Evolutionary conservation across 257 asterid species (phyloP), one percentile per base, ranked within the genome.

Genomic region (Nicotiana paniculata): DNA sequence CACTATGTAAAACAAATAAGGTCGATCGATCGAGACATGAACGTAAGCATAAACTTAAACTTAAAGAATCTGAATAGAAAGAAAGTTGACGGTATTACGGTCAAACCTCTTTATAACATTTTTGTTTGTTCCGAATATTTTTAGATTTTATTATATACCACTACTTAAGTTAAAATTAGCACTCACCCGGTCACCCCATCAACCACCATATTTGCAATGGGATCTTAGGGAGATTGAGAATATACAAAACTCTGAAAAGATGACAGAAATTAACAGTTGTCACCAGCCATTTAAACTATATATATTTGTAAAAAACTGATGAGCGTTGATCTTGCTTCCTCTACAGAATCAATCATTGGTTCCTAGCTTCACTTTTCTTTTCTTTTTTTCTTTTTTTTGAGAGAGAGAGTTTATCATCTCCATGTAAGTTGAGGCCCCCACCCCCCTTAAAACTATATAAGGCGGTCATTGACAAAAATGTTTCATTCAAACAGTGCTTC

Each of bases 251-350:
- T 58, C 78, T 77, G 70, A 85, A 87, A 77, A 81, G 82, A 88
- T 88, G 93, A 91, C 90, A 88, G 57, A 81, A 84, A 85, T 90
- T 77, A 85, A 66, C 51, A 32, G 96, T 93, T 92, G 98, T 90
- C 91, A 86, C 91, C 93, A 85, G 88, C 86, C 64, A 87, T 75
- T 37, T 58, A 82, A 54, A 85, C 51, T 0, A 82, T 33, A 79
- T 3, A 82, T 33, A 79, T 3, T 66, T 66, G 74, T 66, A 32
- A 66, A 43, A 66, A 66, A 83, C 28, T n/a, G 62, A 81, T n/a
- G 62, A 81, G 81, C 79, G 82, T 85, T 83, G 86, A 84, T 84
- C 80, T 85, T 76, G 84, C 88, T 86, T 84, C 83, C 77, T 84
- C 88, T 57, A 69, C 84, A 87, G 72, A 77, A 82, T 85, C 87